Conservation (phyloP, 257 asterid genomes). For the Ehretia macrophylla region DNA sequence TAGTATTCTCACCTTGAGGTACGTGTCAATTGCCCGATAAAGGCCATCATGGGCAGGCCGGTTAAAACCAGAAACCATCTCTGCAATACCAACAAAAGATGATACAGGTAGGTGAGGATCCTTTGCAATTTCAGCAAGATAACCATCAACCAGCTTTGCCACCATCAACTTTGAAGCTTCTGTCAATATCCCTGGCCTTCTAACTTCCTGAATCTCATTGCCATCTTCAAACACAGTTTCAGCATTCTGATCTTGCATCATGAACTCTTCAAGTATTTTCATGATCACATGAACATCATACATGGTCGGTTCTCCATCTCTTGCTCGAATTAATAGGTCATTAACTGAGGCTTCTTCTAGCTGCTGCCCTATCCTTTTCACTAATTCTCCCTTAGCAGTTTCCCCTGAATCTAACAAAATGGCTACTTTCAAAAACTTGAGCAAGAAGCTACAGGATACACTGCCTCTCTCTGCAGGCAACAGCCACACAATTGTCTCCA, state of each 20-base stretch:
- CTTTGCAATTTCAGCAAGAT: slow-evolving; percentile 81
- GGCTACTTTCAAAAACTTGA: slow-evolving; percentile 76
- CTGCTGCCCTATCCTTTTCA: slow-evolving; percentile 71
- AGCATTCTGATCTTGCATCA: slow-evolving; percentile 43
- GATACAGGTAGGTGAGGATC: slow-evolving; percentile 69
- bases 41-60: slow-evolving; percentile 87
- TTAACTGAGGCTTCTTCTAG: slow-evolving; percentile 79
- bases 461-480: slow-evolving; percentile 78
- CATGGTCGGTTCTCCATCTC: slow-evolving; percentile 45
- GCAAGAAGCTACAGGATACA: slow-evolving; percentile 78
- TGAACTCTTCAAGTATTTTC: slow-evolving; percentile 65
- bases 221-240: slow-evolving; percentile 38
- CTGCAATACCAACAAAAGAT: slow-evolving; percentile 58
- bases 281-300: slow-evolving; percentile 57
- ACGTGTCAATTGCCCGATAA: slow-evolving; percentile 79
- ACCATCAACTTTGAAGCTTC: slow-evolving; percentile 99
- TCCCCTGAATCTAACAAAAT: slow-evolving; percentile 61
- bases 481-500: slow-evolving; percentile 71
- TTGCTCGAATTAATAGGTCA: slow-evolving; percentile 64
- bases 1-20: slow-evolving; percentile 56
- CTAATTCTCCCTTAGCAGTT: slow-evolving; percentile 45
- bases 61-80: slow-evolving; percentile 59
- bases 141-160: slow-evolving; percentile 77
- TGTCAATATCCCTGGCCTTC: slow-evolving; percentile 72
- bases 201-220: slow-evolving; percentile 60